Conservation (phyloP, 139 green algal species). For the Eudorina sp. region DNA sequence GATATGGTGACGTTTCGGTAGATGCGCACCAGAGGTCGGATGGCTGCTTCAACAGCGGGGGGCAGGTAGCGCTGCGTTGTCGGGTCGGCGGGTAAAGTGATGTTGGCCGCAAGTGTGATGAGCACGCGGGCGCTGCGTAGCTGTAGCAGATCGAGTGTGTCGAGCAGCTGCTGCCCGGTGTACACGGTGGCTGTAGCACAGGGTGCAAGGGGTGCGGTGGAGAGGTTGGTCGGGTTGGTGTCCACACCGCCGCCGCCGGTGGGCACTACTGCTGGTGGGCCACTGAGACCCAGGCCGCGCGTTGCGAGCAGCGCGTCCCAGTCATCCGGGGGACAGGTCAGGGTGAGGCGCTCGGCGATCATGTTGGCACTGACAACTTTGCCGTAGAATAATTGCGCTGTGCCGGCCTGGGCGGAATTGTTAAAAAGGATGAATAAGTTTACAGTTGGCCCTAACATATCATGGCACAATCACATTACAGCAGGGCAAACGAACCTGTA, state of each 20-base stretch:
- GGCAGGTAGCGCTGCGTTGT: neutral
- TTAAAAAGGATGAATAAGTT: neutral
- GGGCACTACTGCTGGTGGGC: no score
- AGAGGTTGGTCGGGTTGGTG: no score
- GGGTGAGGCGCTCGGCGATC: neutral
- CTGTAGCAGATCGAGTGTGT: neutral
- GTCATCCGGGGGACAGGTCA: neutral
- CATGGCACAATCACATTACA: neutral
- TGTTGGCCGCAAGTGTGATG: neutral
- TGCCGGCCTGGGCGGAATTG: neutral
- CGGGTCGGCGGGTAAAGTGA: neutral
- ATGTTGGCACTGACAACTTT: neutral
- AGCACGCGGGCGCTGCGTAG: neutral
- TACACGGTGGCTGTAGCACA: neutral
- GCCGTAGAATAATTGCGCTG: neutral
- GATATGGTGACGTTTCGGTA: neutral
- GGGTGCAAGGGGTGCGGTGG: neutral
- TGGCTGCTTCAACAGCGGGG: neutral
- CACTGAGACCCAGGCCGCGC: no score
- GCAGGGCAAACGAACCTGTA: neutral
- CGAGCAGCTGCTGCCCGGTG: neutral
- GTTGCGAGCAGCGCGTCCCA: neutral
- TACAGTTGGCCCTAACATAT: neutral
- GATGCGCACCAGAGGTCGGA: neutral
- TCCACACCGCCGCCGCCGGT: neutral